These are phyloP conservation scores for Penicillium sp. DNA, from an alignment of 2,329 filamentous ascomycete genomes.

Conservation along the genomic window DNA sequence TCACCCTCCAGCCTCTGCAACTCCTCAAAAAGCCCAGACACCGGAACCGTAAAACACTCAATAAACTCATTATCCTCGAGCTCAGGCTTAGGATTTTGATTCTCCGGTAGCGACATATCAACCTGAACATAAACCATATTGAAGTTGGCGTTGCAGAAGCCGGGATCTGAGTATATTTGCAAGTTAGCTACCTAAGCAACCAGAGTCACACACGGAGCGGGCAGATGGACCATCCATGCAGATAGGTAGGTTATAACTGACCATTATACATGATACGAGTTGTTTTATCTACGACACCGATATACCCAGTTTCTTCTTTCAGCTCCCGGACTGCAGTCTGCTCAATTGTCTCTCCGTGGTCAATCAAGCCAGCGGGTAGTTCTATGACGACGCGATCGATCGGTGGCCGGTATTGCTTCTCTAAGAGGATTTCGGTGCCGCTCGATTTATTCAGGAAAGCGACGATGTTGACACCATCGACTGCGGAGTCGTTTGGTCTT, in stretches of 20 bases:
- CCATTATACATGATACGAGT: slow-evolving; percentile 45
- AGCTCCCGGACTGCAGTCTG: slow-evolving; percentile 56
- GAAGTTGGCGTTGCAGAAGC: slow-evolving; percentile 48
- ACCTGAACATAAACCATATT: slow-evolving; percentile 65
- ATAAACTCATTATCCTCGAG: slow-evolving; percentile 79
- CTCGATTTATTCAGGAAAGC: slow-evolving; percentile 53
- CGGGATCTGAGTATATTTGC: slow-evolving; percentile 37
- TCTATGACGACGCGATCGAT: slow-evolving; percentile 57
- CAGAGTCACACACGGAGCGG: no score
- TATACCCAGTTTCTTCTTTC: slow-evolving; percentile 61
- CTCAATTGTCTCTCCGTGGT: slow-evolving; percentile 53
- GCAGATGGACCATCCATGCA: no score
- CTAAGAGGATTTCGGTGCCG: slow-evolving; percentile 49
- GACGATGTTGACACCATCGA: slow-evolving; percentile 56
- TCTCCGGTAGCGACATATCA: slow-evolving; percentile 64
- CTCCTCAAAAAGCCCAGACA: slow-evolving; percentile 62
- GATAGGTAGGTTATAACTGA: slow-evolving; percentile 8
- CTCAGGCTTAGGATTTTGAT: slow-evolving; percentile 63
- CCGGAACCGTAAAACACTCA: slow-evolving; percentile 66
- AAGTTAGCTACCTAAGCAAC: neutral
- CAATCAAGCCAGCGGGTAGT: slow-evolving; percentile 57
- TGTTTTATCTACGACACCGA: slow-evolving; percentile 44
- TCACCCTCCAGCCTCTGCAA: slow-evolving; percentile 63
- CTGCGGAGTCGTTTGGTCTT: slow-evolving; percentile 10
- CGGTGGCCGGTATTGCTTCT: slow-evolving; percentile 58